Evolutionary conservation across 2,329 filamentous ascomycete genomes (phyloP), one percentile per base, ranked within the genome.

Genomic region (Neonectria faginata): DNA sequence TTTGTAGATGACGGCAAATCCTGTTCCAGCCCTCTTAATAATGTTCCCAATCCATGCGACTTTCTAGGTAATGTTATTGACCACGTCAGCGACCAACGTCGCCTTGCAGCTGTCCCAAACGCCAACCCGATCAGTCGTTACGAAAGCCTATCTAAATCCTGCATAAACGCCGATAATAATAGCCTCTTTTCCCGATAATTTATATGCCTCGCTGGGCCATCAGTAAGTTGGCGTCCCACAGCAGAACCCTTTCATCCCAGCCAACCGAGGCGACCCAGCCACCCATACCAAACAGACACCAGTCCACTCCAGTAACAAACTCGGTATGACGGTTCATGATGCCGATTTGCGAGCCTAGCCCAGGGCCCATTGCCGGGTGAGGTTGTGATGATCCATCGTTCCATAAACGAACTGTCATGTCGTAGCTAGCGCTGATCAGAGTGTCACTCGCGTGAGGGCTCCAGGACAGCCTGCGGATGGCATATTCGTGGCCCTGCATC

Each of bases 401-500:
- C 96, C 96, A 99, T 54, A 97, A 85, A 33, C 96, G 88, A 70
- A 96, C 97, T 6, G 93, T 97, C 96, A 99, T 99, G 80, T 99
- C 96, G 79, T 99, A 99, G 76, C 94, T 96, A 1, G 92, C 95
- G 72, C 90, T 96, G 45, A 97, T 85, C 45, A 99, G 80, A 10
- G 97, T 87, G 76, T 98, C 93, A 62, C 90, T 89, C n/a, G 96
- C 86, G 81, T 99, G 96, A 10, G 96, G 96, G 73, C 92, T 97
- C 95, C 96, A 99, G 6, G 92, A 88, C 5, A 99, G 75, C 68
- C 92, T 89, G 52, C 94, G 86, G 27, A 98, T 90, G 3, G 96
- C 96, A 78, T 97, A 99, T 54, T 96, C 90, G 78, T 99, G 96
- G 12, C 96, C 96, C 11, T 89, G 82, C 77, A 99, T 85, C 4